Evolutionary conservation across 192 early-diverging fungal genomes (phyloP).

Genomic region (Backusella westeae): DNA sequence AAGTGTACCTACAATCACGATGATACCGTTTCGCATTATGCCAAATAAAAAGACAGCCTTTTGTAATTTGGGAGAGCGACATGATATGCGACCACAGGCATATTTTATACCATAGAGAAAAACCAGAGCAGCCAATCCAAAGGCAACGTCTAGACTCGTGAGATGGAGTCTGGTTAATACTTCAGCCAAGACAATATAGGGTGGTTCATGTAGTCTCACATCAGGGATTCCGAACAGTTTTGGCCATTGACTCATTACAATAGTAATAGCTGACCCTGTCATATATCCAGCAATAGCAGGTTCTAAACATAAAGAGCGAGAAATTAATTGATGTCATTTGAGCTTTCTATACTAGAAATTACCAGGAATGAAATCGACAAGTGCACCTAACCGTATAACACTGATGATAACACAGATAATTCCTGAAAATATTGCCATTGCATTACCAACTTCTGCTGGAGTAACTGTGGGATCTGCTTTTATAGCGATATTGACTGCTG

Average conservation of each 20-base stretch:
- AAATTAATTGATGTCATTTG: neutral
- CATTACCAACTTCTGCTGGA: constrained; percentile 54
- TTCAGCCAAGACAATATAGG: constrained; percentile 74
- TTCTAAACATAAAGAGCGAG: constrained; percentile 30
- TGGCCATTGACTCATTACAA: constrained; percentile 77
- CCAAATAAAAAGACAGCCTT: constrained; percentile 57
- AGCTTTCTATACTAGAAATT: constrained; percentile 20
- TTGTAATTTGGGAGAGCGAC: constrained; percentile 16
- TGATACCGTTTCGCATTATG: constrained; percentile 69
- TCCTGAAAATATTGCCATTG: constrained; percentile 74
- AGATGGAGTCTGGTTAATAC: constrained; percentile 38
- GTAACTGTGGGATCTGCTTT: constrained; percentile 13
- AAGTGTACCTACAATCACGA: constrained; percentile 65
- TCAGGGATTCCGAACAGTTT: constrained; percentile 75
- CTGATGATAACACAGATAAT: constrained; percentile 68
- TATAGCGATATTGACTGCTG: constrained; percentile 48
- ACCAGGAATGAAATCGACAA: constrained; percentile 91
- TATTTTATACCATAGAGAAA: constrained; percentile 34
- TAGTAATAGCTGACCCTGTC: constrained; percentile 77
- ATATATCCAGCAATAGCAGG: constrained; percentile 87
- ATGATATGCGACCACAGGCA: constrained; percentile 19
- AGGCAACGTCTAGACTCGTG: constrained; percentile 55
- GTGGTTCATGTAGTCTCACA: constrained; percentile 70
- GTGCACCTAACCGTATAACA: constrained; percentile 79
- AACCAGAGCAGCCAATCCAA: constrained; percentile 49